These are phyloP conservation scores for Symbiodinium natans DNA, from an alignment of 73 alveolate genomes.

Conservation along the genomic window DNA sequence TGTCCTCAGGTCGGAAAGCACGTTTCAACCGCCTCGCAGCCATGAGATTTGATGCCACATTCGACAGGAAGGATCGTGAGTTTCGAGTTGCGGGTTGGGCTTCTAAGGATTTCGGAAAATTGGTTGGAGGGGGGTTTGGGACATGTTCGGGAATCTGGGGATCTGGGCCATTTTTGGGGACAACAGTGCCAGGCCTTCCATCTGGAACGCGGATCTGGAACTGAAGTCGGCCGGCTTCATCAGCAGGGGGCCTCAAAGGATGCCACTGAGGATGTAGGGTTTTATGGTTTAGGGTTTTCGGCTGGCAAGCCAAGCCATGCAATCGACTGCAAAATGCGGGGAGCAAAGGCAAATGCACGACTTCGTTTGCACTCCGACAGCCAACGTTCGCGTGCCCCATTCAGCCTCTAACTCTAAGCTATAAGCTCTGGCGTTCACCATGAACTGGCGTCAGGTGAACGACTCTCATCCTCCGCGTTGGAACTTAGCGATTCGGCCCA, in stretches of 20 bases:
- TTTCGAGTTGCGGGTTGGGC: neutral
- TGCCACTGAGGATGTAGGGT: no score
- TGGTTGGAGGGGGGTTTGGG: no score
- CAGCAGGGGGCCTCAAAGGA: conserved; percentile 36
- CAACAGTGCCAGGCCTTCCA: no score
- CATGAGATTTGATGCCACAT: no score
- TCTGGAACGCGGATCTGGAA: conserved; percentile 92
- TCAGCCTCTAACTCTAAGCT: no score
- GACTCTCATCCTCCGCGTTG: no score
- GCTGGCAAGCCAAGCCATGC: neutral
- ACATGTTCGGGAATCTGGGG: neutral
- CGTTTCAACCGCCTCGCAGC: conserved; percentile 62
- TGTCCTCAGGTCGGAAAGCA: conserved; percentile 54
- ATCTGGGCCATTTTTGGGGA: neutral
- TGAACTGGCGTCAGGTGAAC: no score
- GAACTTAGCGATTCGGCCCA: conserved; percentile 53
- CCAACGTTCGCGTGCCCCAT: neutral
- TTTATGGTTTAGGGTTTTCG: no score
- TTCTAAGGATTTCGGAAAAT: no score
- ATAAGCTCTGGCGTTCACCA: no score
- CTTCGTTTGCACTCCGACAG: neutral
- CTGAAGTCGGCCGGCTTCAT: conserved; percentile 48
- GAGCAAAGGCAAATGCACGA: neutral
- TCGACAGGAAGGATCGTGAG: neutral
- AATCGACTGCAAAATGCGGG: neutral